Evolutionary conservation across 805 yeast genomes (phyloP), one percentile per base, ranked within the genome.

Genomic region (Candida easanensis): DNA sequence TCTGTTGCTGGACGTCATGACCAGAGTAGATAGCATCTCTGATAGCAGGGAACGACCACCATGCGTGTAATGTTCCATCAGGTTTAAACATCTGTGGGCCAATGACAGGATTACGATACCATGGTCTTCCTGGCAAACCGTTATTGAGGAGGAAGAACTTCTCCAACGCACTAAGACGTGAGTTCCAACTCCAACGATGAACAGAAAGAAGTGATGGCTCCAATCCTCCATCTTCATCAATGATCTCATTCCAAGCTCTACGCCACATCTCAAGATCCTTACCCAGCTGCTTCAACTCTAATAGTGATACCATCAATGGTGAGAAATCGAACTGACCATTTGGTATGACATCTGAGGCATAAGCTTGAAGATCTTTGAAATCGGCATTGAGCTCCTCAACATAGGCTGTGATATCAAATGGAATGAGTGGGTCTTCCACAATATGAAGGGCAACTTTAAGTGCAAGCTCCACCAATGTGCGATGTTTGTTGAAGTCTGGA

Each of bases 161-260:
- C 49, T 81, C 83, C 44, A 86, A 69, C 14, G 65, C 60, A 4
- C 77, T 62, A 54, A 88, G 63, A 47, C 79, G 78, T n/a, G 79
- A 73, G 62, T 90, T 90, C 87, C 93, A 85, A 44, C 78, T 79
- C 83, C 87, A 78, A 54, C 98, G 71, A 49, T 77, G 80, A 36
- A 82, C 79, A 0, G 90, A 74, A 31, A 87, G 65, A 43, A 84
- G 59, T 2, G 88, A 77, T 1, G 95, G 89, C 58, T 90, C 95
- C 4, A 79, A 56, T 2, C 84, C 90, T 4, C 74, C 68, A 38
- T 71, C 75, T 25, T 72, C 70, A 13, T 63, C 61, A 3, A 76
- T 76, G 17, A 77, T 64, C 25, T 75, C 74, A 18, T 63, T 60
- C 97, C 97, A 90, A 7, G 82, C 77, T 18, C 65, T 63, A 3